phyloP scores from a whole-genome alignment of 2,329 filamentous ascomycete genomes.

The Monilinia laxa region DNA sequence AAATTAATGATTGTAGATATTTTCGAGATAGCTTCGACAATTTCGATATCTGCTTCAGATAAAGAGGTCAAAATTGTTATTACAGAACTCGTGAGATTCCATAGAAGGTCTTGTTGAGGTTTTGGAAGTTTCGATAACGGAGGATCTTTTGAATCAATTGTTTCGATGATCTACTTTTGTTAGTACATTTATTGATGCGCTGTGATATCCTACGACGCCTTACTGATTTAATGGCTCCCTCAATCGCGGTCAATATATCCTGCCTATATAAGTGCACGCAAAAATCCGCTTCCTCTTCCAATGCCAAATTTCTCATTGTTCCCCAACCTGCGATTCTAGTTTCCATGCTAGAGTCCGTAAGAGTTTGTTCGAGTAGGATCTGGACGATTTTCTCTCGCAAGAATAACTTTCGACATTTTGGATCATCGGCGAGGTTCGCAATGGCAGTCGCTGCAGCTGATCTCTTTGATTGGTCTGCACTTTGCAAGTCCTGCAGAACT shows the following conservation, averaged over 20 bases:
- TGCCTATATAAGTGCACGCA: constrained; percentile 63
- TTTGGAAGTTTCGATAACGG: constrained; percentile 51
- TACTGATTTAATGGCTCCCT: constrained; percentile 55
- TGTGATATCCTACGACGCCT: constrained; percentile 31
- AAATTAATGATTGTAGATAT: constrained; percentile 53
- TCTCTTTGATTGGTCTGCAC: constrained; percentile 58
- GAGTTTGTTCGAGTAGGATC: constrained; percentile 61
- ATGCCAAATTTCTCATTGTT: constrained; percentile 59
- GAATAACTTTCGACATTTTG: constrained; percentile 62
- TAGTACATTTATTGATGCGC: constrained; percentile 18
- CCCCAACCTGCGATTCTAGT: constrained; percentile 67
- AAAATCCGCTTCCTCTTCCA: constrained; percentile 66
- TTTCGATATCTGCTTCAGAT: constrained; percentile 60
- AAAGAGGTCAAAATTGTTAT: constrained; percentile 54
- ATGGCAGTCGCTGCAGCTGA: constrained; percentile 59
- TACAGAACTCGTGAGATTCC: constrained; percentile 55
- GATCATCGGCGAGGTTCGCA: constrained; percentile 61
- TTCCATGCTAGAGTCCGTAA: constrained; percentile 62
- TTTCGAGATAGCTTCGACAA: constrained; percentile 53
- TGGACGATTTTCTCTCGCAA: constrained; percentile 65
- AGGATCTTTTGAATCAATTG: constrained; percentile 40
- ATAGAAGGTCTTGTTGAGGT: constrained; percentile 53
- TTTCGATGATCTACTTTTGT: constrained; percentile 37
- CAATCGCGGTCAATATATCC: constrained; percentile 60
- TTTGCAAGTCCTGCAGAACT: constrained; percentile 59